Conservation (phyloP, 805 yeast species). For the Debaryomyces prosopidis region DNA sequence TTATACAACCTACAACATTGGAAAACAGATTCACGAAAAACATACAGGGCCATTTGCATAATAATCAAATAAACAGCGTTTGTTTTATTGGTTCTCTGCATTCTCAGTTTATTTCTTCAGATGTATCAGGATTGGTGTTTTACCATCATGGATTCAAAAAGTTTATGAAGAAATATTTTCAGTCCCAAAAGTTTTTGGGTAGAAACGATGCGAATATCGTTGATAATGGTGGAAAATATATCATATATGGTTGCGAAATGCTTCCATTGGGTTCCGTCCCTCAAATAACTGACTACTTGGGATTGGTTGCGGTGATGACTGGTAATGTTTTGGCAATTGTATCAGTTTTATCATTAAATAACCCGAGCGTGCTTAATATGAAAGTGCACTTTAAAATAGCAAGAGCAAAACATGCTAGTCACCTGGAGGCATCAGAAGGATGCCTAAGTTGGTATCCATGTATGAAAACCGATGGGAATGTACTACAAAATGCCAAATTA, state of each 20-base stretch:
- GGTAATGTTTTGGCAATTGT: constrained; percentile 50
- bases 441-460: constrained; percentile 66
- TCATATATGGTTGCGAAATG: constrained; percentile 36
- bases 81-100: constrained; percentile 28
- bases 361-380: constrained; percentile 21
- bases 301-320: constrained; percentile 62
- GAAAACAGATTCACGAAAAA: constrained; percentile 23
- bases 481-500: constrained; percentile 39
- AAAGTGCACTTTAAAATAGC: constrained; percentile 56
- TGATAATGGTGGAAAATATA: constrained; percentile 10
- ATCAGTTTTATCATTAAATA: constrained; percentile 50
- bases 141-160: constrained; percentile 65
- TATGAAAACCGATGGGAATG: constrained; percentile 24
- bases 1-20: constrained; percentile 24
- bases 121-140: constrained; percentile 46
- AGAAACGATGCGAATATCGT: constrained; percentile 24
- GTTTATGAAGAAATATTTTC: constrained; percentile 50
- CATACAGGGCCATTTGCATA: constrained; percentile 29
- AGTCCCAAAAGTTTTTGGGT: constrained; percentile 56
- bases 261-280: constrained; percentile 62
- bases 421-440: constrained; percentile 36
- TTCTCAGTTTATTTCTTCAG: constrained; percentile 31
- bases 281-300: constrained; percentile 57
- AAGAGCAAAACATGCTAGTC: constrained; percentile 36
- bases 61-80: constrained; percentile 23